Evolutionary conservation across 331 rosid genomes (phyloP), one percentile per base, ranked within the genome.

Genomic region (Malus hybrid): DNA sequence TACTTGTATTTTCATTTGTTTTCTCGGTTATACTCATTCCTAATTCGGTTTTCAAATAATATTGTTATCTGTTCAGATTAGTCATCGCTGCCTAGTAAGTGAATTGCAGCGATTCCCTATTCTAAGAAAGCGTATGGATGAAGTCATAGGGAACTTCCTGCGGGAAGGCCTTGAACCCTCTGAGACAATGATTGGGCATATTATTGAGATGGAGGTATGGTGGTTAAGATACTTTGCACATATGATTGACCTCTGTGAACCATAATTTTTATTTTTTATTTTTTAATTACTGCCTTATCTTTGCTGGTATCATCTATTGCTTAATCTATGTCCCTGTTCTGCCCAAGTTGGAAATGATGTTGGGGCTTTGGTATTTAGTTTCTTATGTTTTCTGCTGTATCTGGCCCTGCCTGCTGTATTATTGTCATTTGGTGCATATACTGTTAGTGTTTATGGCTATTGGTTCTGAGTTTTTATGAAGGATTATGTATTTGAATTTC

Each of bases 81-180:
- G 96, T 80, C 98, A 89, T 81, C 84, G 74, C 70, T 95, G 98
- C 79, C 79, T 92, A 76, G 88, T 85, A 73, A 88, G 83, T 85
- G 98, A 95, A 81, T 77, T 90, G 80, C 97, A 92, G 80, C 87
- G 97, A 46, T 95, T 95, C 74, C 99, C 99, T 69, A 81, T 95
- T 74, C 78, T 95, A 83, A 92, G 96, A 85, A 95, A 83, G 89
- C 81, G 86, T 54, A 88, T 95, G 88, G 99, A 95, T 83, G 98
- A 95, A 81, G 98, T 95, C 74, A 81, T 89, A 19, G 91, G 97
- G 62, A 87, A 85, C 80, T 95, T 95, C 77, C 80, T 92, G 80
- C 91, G 97, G 65, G 98, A 90, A 61, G 97, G 98, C 72, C 97
- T 95, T 75, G 87, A 83, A 75, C 99, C 99, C 78, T 89, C 99